Evolutionary conservation across 805 yeast genomes (phyloP), one percentile per base, ranked within the genome.

Genomic region (Osmozyma mogii): DNA sequence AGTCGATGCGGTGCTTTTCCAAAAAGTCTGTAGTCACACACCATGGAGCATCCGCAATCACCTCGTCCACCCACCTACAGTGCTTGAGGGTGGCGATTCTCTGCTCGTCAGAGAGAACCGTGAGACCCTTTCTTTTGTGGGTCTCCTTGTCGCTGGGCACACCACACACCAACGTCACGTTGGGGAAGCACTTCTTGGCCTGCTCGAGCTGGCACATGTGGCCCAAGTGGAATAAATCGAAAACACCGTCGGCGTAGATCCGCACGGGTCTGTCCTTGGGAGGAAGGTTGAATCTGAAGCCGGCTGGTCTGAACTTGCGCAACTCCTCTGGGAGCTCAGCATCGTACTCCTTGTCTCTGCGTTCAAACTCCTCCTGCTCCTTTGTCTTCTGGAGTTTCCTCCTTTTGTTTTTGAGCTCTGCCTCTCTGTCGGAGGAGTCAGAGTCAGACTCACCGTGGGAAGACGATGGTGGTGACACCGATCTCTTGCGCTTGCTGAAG

Each of bases 161-260:
- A 27, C 98, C 98, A 46, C 89, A 84, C 16, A 92, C 87, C 47
- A 92, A 67, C 33, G 74, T 70, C 18, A 83, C 95, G 45, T 84
- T 84, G 9, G 84, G 81, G 38, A 92, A 76, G 10, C 95, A 74
- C 54, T 89, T 88, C 48, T 92, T 89, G 45, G 97, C 89, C 59
- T 92, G 98, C 52, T 92, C 97, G 45, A 92, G 67, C 56, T 92
- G 98, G 50, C 87, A 77, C 98, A 92, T 92, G 53, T 92, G 98
- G 15, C 98, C 98, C 49, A 92, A 55, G 57, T 92, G 98, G 61
- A 92, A 92, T 38, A 92, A 62, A 58, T 92, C 98, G 63, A 92
- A 92, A 12, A 92, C 96, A 30, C 98, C 98, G 58, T 92, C 98
- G 5, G 98, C 98, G 53, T 92, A 92, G n/a, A 92, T 75, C 36